A percentile compares a stretch with the other conserved stretches of the same genome.
phyloP scores from a whole-genome alignment of 768 basidiomycete species.

The Lactifluus subvellereus region DNA sequence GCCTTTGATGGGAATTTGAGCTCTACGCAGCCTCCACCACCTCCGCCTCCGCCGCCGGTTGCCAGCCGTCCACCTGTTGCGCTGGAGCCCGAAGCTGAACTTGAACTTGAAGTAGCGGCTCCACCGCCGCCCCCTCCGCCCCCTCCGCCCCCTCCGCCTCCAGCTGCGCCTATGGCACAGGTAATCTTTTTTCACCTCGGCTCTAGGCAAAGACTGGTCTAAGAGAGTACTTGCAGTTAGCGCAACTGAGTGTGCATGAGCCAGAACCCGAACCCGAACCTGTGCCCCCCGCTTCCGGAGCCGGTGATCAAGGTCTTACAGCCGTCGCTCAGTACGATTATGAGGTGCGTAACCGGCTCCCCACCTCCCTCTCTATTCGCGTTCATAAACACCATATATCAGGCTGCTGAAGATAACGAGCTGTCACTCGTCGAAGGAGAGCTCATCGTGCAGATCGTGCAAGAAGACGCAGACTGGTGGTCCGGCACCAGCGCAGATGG shows the following conservation, averaged over 20 bases:
- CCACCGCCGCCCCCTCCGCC: conserved; percentile 34
- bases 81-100: conserved; percentile 33
- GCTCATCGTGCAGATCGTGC: conserved; percentile 73
- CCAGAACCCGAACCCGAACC: conserved; percentile 33
- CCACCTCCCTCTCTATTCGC: neutral
- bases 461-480: conserved; percentile 93
- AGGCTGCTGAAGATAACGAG: conserved; percentile 86
- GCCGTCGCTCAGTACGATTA: conserved; percentile 82
- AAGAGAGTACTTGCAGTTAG: neutral
- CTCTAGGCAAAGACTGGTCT: neutral
- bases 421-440: conserved; percentile 77
- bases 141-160: conserved; percentile 43
- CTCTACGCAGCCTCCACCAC: conserved; percentile 32
- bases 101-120: conserved; percentile 34
- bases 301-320: conserved; percentile 43
- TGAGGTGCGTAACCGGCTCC: conserved; percentile 39
- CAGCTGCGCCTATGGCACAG: conserved; percentile 31
- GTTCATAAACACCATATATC: neutral
- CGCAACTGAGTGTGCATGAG: conserved; percentile 17
- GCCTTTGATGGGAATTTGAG: neutral
- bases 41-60: conserved; percentile 28
- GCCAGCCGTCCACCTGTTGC: conserved; percentile 22
- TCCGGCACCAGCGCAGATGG: conserved; percentile 65
- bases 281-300: conserved; percentile 32
- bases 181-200: conserved; percentile 18